These are phyloP conservation scores for Xerocomus cyaneibrunnescens DNA, from an alignment of 1,284 basidiomycete genomes.

Conservation along the genomic window DNA sequence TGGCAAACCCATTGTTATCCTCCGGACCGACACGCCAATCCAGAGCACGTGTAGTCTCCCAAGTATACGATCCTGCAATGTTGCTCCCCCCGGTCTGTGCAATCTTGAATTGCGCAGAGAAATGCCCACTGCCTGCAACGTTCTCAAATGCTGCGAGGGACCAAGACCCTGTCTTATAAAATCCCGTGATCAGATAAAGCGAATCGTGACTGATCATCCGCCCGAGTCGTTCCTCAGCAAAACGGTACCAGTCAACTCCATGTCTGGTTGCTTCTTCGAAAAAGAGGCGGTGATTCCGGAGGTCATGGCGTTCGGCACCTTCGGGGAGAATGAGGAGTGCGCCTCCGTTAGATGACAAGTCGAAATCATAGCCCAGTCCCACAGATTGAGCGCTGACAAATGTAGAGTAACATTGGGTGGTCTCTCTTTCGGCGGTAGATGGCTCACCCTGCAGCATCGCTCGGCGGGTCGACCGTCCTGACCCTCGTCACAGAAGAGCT, in stretches of 20 bases:
- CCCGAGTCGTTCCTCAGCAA: slow-evolving; percentile 9
- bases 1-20: neutral
- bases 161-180: slow-evolving; percentile 16
- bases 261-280: neutral
- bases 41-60: slow-evolving; percentile 8
- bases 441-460: neutral
- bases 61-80: neutral
- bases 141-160: slow-evolving; percentile 15
- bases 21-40: slow-evolving; percentile 11
- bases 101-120: slow-evolving; percentile 8
- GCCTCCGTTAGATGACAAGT: slow-evolving; percentile 8
- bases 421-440: neutral
- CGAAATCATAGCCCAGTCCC: slow-evolving; percentile 6
- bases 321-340: slow-evolving; percentile 16
- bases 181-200: slow-evolving; percentile 17
- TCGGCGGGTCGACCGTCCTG: neutral
- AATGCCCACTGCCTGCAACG: neutral
- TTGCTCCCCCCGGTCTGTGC: neutral
- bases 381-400: neutral
- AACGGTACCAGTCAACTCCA: slow-evolving; percentile 15
- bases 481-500: neutral
- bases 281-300: slow-evolving; percentile 7
- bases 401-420: neutral
- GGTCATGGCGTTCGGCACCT: slow-evolving; percentile 5
- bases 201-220: slow-evolving; percentile 12